phyloP scores from a whole-genome alignment of 179 eudicot species.

The Gypsophila paniculata region DNA sequence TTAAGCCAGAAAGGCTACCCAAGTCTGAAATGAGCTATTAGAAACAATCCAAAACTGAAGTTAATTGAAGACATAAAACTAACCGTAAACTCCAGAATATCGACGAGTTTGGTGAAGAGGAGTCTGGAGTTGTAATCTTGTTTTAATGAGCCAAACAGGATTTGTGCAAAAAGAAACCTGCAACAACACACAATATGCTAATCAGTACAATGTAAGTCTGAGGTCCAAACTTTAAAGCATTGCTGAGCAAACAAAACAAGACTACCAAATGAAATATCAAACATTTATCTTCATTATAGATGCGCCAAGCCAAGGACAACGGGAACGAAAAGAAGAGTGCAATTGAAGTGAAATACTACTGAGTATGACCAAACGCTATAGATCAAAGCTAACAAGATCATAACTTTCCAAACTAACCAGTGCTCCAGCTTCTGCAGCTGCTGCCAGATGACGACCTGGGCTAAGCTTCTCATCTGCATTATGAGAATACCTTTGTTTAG shows the following conservation, averaged over 20 bases:
- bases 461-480: slow-evolving; percentile 50
- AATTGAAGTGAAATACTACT: not conserved
- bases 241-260: not conserved
- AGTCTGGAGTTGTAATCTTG: slow-evolving; percentile 98
- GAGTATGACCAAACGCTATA: not conserved
- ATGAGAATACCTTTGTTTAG: slow-evolving; percentile 71
- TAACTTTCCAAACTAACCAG: slow-evolving; percentile 54
- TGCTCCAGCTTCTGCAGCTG: slow-evolving; percentile 98
- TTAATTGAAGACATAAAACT: slow-evolving; percentile 25
- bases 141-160: slow-evolving; percentile 96
- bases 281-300: not conserved
- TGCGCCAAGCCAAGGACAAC: not conserved
- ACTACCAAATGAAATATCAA: slow-evolving; percentile 1
- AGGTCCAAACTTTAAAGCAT: not conserved
- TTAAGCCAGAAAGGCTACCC: not conserved
- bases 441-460: slow-evolving; percentile 78
- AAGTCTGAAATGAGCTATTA: slow-evolving; percentile 1
- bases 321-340: not conserved
- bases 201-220: slow-evolving; percentile 3
- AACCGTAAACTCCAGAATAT: slow-evolving; percentile 85
- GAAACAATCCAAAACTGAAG: slow-evolving; percentile 6
- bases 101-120: slow-evolving; percentile 72
- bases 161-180: slow-evolving; percentile 92
- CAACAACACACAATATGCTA: not conserved
- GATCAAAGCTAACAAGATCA: slow-evolving; percentile 7